Conservation (phyloP, 1,284 basidiomycete species). For the Veloboletus limbatus region DNA sequence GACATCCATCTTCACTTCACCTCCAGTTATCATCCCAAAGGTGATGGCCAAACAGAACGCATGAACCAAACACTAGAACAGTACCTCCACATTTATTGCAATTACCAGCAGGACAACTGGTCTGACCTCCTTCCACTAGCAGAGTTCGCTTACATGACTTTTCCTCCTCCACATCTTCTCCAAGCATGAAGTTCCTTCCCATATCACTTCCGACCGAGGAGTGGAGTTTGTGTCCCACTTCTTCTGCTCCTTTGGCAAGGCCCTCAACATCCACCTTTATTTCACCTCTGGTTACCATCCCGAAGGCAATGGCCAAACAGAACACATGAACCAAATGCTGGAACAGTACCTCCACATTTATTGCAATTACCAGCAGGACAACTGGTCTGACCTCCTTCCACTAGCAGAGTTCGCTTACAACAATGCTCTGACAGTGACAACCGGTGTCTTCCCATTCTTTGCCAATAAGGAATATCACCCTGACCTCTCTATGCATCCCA, state of each 20-base stretch:
- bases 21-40: no score
- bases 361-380: neutral
- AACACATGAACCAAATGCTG: no score
- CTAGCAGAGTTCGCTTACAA: conserved; percentile 14
- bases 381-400: conserved; percentile 24
- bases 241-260: neutral
- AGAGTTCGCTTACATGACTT: no score
- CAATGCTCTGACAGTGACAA: conserved; percentile 12
- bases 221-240: neutral
- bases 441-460: conserved; percentile 29
- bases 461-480: conserved; percentile 31
- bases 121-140: no score
- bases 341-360: neutral
- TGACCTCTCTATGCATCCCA: neutral
- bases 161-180: no score
- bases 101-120: no score
- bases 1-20: no score
- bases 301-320: neutral
- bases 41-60: no score
- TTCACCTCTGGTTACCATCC: neutral
- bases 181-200: neutral
- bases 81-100: no score
- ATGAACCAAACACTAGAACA: no score
- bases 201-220: neutral
- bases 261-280: neutral